These are phyloP conservation scores for Camellia lanceoleosa DNA, from an alignment of 148 eudicot species.

Conservation along the genomic window DNA sequence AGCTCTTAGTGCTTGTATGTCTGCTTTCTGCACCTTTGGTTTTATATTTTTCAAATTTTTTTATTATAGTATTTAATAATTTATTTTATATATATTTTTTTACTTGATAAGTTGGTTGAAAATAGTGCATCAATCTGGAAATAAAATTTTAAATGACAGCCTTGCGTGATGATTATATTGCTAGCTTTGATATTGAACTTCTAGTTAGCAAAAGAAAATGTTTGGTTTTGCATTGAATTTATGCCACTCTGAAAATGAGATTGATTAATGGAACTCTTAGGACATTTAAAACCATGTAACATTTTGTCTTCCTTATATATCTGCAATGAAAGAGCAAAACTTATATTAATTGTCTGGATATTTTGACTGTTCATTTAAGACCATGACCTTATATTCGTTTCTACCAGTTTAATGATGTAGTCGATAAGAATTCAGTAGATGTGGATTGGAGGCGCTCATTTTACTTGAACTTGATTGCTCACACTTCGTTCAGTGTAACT, in stretches of 20 bases:
- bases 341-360: neutral
- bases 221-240: neutral
- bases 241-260: neutral
- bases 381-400: constrained; percentile 1
- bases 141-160: too few species aligned
- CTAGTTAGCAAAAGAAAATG: neutral
- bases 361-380: constrained; percentile 3
- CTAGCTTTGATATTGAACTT: neutral
- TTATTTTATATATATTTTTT: too few species aligned
- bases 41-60: too few species aligned
- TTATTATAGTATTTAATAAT: neutral
- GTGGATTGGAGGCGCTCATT: constrained; percentile 95
- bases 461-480: constrained; percentile 89
- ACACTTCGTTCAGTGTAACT: constrained; percentile 80
- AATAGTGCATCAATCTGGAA: neutral
- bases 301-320: neutral
- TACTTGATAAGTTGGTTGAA: neutral
- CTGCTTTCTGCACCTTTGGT: neutral
- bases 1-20: neutral
- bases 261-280: neutral
- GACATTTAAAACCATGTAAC: neutral
- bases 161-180: neutral
- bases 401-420: constrained; percentile 62
- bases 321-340: neutral
- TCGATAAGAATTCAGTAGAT: constrained; percentile 51